Evolutionary conservation across 164 flowering plant species (phyloP), one percentile per base, ranked within the genome.

Genomic region (Euptelea pleiosperma): DNA sequence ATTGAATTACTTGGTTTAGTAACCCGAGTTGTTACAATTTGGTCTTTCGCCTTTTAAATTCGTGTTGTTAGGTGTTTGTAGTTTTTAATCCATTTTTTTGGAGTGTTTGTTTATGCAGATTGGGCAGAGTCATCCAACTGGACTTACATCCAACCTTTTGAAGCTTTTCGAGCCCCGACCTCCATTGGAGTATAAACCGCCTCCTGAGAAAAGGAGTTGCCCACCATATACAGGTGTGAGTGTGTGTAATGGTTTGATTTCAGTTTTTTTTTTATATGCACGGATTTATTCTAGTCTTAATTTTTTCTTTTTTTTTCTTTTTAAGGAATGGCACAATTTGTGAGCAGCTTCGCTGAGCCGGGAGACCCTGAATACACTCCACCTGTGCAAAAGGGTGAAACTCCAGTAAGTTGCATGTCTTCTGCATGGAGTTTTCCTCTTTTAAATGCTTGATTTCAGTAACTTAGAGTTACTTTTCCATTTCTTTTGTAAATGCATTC

Each of bases 51-150:
- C n/a, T n/a, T n/a, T n/a, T n/a, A n/a, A n/a, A n/a, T n/a, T n/a
- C n/a, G n/a, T n/a, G n/a, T n/a, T n/a, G n/a, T n/a, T n/a, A n/a
- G n/a, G n/a, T n/a, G n/a, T n/a, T n/a, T n/a, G n/a, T n/a, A n/a
- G n/a, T n/a, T n/a, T n/a, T n/a, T n/a, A n/a, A n/a, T n/a, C n/a
- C n/a, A n/a, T 14, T 24, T 6, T 8, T 8, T 31, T 12, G n/a
- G 26, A n/a, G 8, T 30, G 34, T 4, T 52, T 57, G 19, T 18
- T 35, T 7, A 8, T 75, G 69, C 89, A 94, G 99, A 91, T 94
- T 74, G 99, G 98, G 58, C 94, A 85, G 71, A 83, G 94, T 66
- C 99, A 94, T 77, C 98, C 99, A 0, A 94, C 99, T 40, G 99
- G 99, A 11, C 74, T 94, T 54, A 94, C 99, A 2, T 16, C 75